A percentile compares a stretch with the other conserved stretches of the same genome.
These are phyloP conservation scores for Nigrospora oryzae DNA, from an alignment of 2,329 filamentous ascomycete genomes.

Conservation along the genomic window DNA sequence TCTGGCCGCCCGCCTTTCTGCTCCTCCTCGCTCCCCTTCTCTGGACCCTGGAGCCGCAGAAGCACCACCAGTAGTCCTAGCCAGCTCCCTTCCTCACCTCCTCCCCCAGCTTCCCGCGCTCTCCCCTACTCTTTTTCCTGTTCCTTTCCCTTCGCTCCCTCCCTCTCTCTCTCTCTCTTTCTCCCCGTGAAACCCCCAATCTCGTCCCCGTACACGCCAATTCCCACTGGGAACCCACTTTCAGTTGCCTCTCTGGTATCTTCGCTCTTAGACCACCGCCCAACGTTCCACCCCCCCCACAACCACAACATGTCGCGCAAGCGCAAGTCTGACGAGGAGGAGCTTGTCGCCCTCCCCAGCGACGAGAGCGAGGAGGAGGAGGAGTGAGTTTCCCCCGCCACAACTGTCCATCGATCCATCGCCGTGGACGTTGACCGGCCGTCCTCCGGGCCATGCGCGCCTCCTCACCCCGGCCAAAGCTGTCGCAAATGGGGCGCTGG, in stretches of 20 bases:
- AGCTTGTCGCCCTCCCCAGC: constrained; percentile 24
- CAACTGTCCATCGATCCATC: no score
- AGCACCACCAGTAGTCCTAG: constrained; percentile 12
- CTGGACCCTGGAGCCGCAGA: constrained; percentile 6
- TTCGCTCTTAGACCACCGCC: constrained; percentile 1
- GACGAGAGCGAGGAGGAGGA: constrained; percentile 26
- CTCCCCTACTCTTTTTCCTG: constrained; percentile 8
- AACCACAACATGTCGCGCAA: constrained; percentile 19
- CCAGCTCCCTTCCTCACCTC: background rate
- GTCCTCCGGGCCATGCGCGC: no score
- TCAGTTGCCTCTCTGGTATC: background rate
- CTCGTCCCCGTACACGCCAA: background rate
- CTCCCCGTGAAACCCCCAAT: background rate
- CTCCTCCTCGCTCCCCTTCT: constrained; percentile 5
- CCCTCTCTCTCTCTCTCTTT: constrained; percentile 7
- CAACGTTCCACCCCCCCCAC: no score
- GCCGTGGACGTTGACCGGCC: no score
- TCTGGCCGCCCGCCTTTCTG: background rate
- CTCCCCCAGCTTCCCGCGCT: constrained; percentile 1
- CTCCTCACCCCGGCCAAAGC: no score
- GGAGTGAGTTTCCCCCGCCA: constrained; percentile 21
- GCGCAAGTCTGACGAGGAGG: constrained; percentile 23
- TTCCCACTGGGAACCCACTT: background rate
- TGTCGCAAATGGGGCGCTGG: no score
- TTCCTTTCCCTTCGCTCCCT: constrained; percentile 14